These are phyloP conservation scores for Sarocladium kiliense DNA, from an alignment of 2,329 filamentous ascomycete species.

Conservation along the genomic window DNA sequence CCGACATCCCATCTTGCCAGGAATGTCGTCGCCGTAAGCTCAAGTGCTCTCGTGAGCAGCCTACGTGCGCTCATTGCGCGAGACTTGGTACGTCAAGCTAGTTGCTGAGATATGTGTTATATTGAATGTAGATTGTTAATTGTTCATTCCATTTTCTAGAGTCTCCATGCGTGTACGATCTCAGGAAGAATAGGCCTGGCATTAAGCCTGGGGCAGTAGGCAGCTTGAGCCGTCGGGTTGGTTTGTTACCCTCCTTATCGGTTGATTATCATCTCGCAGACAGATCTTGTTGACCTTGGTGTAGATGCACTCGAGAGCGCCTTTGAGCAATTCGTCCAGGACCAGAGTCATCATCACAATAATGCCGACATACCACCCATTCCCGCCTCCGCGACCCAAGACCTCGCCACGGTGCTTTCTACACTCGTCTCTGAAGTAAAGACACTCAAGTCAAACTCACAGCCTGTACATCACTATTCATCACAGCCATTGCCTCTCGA, in stretches of 20 bases:
- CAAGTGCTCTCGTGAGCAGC: conserved; percentile 27
- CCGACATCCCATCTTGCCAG: conserved; percentile 23
- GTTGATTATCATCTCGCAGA: background rate
- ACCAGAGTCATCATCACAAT: background rate
- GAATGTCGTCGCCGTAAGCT: conserved; percentile 28
- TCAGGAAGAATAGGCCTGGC: conserved; percentile 19
- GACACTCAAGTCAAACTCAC: conserved; percentile 13
- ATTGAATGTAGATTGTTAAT: too few relatives aligned
- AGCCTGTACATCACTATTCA: background rate
- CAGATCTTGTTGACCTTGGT: too few relatives aligned
- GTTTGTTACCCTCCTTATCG: conserved; percentile 12
- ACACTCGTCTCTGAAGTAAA: conserved; percentile 16
- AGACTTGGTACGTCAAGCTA: conserved; percentile 18
- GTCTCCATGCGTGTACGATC: conserved; percentile 18
- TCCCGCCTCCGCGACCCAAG: background rate
- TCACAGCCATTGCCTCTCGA: conserved; percentile 6
- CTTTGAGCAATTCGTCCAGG: conserved; percentile 3
- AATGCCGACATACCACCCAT: background rate
- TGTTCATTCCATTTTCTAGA: conserved; percentile 10
- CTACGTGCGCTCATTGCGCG: conserved; percentile 25
- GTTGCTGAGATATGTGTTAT: conserved; percentile 11
- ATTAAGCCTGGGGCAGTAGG: conserved; percentile 19
- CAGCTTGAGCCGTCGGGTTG: conserved; percentile 16
- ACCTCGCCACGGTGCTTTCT: conserved; percentile 16
- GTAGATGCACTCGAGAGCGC: background rate